Evolutionary conservation across 2,329 filamentous ascomycete species (phyloP), one percentile per base, ranked within the genome.

Genomic region (Colletotrichum incanum): DNA sequence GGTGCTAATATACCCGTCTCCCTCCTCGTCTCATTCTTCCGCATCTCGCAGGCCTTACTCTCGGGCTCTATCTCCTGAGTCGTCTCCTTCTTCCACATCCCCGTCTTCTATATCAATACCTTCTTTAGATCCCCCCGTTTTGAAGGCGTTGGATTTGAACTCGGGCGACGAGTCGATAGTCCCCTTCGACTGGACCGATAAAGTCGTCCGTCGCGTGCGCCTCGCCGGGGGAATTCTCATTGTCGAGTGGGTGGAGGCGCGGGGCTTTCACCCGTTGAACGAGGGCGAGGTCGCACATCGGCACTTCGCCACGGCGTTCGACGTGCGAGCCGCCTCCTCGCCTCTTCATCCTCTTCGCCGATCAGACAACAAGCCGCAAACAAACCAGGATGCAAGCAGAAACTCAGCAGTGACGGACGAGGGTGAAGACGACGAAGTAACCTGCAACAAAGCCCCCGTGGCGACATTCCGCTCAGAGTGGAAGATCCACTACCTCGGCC

Each of bases 191-290:
- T 80, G 83, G 6, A 72, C 77, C 1, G 82, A 81, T 9, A 90
- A 86, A 74, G 83, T 88, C 43, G 81, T 92, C 34, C 84, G 90
- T 16, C 85, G 90, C 16, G 78, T 90, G 4, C 85, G 90, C 18
- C 80, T 92, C 5, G 84, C 86, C 41, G 81, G 86, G 43, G 82
- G 82, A 2, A 81, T 91, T n/a, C 80, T 93, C n/a, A 76, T 92
- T 23, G 80, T 92, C n/a, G 90, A 92, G 77, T 92, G 90, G 90
- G 89, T 88, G 61, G 88, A 90, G 76, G 78, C 82, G 2, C 81
- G 85, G 37, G 80, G 86, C 1, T 88, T 85, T 73, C 85, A 88
- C 77, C 84, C 86, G 77, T 78, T 88, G 28, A 87, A 89, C 76
- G 84, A 86, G 68, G 80, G 81, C 59, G 86, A 88, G 73, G 81